Percentiles rank a stretch among this genome's conserved stretches.
These are phyloP conservation scores for Kwoniella bestiolae DNA, from an alignment of 768 basidiomycete genomes.

Conservation along the genomic window DNA sequence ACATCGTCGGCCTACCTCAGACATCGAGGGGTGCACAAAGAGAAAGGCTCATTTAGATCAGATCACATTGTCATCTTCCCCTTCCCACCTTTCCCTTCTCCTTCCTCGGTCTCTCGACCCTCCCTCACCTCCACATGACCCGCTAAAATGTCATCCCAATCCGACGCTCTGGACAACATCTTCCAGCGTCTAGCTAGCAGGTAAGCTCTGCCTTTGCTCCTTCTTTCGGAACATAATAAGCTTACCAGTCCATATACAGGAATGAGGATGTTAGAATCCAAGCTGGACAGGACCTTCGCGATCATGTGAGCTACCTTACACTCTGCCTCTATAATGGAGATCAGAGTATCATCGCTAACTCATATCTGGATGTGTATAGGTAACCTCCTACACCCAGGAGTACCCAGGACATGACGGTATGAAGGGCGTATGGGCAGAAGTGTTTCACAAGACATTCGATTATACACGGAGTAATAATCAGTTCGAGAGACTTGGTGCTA, in stretches of 20 bases:
- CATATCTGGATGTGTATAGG: conserved; percentile 8
- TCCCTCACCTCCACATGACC: conserved; percentile 20
- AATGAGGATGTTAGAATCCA: conserved; percentile 69
- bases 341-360: neutral
- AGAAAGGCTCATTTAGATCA: neutral
- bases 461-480: conserved; percentile 48
- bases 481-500: conserved; percentile 47
- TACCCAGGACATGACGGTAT: conserved; percentile 46
- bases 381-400: conserved; percentile 39
- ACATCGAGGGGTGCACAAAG: neutral
- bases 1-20: no score
- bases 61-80: no score
- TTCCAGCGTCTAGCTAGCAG: conserved; percentile 42
- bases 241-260: conserved; percentile 53
- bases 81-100: neutral
- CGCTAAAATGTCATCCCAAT: conserved; percentile 42
- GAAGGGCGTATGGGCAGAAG: conserved; percentile 47
- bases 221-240: neutral
- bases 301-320: conserved; percentile 29
- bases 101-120: conserved; percentile 8
- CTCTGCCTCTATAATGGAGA: neutral
- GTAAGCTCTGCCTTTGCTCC: conserved; percentile 18
- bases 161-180: conserved; percentile 50
- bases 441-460: conserved; percentile 49
- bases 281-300: conserved; percentile 62